Evolutionary conservation across 2,329 filamentous ascomycete species (phyloP), one percentile per base, ranked within the genome.

Genomic region (Ophiostoma piceae): DNA sequence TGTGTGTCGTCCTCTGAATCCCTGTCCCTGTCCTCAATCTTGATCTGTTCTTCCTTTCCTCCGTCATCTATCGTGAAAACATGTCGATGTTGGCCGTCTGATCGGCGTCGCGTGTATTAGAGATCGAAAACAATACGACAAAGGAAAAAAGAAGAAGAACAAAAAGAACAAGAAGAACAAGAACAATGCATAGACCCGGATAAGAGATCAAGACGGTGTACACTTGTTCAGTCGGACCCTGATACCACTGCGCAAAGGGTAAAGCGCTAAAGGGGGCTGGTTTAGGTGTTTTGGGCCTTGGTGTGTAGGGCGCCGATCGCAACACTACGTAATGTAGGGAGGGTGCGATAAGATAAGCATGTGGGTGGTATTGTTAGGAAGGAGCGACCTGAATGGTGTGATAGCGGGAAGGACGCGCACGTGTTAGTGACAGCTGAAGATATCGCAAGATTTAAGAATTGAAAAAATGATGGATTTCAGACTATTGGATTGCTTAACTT

Each of bases 331-430:
- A 41, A 66, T 41, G 35, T 26, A 14, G 64, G 37, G 64, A 41
- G 35, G 7, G 19, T 26, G 64, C 64, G 64, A 66, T 66, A 66
- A 66, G 64, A 66, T 66, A 66, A 66, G 64, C 16, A 26, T 5
- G 29, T 57, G 29, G 39, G 39, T 41, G 39, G 11, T 12, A 12
- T 41, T 41, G 12, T 14, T 41, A 14, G 39, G 39, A 41, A 41
- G 39, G 39, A 41, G 39, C 12, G 37, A 41, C 39, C 12, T 12
- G 2, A 14, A 62, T 62, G 57, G 57, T 62, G 26, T 32, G 26
- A 43, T 43, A 43, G 14, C 5, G 39, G 39, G 39, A 19, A 47
- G 41, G 43, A 41, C 5, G 39, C 39, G 39, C 39, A 41, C 39
- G 39, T 41, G 39, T 12, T 41, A 14, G 11, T 41, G 39, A 8